Percentiles rank a stretch among this genome's conserved stretches.
Conservation (phyloP, 208 protist genomes). For the Porcisia deanei region DNA sequence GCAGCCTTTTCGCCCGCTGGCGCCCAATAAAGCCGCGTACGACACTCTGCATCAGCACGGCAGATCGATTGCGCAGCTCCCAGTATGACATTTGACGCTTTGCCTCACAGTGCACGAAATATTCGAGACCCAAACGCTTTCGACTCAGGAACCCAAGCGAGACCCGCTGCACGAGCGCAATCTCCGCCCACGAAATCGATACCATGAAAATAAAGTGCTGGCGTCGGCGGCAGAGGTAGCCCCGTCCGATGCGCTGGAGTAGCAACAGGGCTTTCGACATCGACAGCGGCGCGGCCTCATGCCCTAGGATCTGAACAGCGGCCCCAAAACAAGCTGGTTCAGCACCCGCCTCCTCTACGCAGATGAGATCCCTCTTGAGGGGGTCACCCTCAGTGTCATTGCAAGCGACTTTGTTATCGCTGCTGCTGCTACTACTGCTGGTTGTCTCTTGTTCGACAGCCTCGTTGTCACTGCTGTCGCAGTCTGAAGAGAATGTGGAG, state of each 20-base stretch:
- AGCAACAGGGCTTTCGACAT: slow-evolving; percentile 25
- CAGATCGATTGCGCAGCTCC: slow-evolving; percentile 38
- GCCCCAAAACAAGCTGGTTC: slow-evolving; percentile 26
- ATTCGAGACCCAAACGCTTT: slow-evolving; percentile 29
- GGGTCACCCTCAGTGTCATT: slow-evolving; percentile 16
- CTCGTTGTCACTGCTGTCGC: slow-evolving; percentile 25
- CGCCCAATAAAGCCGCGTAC: slow-evolving; percentile 49
- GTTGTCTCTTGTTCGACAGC: neutral
- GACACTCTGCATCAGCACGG: slow-evolving; percentile 49
- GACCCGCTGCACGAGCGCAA: slow-evolving; percentile 47
- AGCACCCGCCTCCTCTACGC: slow-evolving; percentile 11
- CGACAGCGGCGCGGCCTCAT: slow-evolving; percentile 7
- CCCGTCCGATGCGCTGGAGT: slow-evolving; percentile 50
- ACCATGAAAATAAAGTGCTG: slow-evolving; percentile 43
- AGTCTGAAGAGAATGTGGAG: slow-evolving; percentile 2
- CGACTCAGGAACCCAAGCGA: slow-evolving; percentile 36
- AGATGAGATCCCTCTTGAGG: slow-evolving; percentile 9
- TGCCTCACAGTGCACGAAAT: slow-evolving; percentile 28
- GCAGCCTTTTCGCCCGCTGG: slow-evolving; percentile 38
- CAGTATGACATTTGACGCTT: slow-evolving; percentile 35
- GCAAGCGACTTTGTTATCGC: slow-evolving; percentile 11
- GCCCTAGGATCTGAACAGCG: slow-evolving; percentile 13
- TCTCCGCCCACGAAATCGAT: slow-evolving; percentile 35
- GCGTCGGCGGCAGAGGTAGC: slow-evolving; percentile 37
- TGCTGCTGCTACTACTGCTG: slow-evolving; percentile 14